Percentiles rank a stretch among this genome's conserved stretches.
phyloP scores from a whole-genome alignment of 305 asterid genomes.

The Euphrasia arctica region DNA sequence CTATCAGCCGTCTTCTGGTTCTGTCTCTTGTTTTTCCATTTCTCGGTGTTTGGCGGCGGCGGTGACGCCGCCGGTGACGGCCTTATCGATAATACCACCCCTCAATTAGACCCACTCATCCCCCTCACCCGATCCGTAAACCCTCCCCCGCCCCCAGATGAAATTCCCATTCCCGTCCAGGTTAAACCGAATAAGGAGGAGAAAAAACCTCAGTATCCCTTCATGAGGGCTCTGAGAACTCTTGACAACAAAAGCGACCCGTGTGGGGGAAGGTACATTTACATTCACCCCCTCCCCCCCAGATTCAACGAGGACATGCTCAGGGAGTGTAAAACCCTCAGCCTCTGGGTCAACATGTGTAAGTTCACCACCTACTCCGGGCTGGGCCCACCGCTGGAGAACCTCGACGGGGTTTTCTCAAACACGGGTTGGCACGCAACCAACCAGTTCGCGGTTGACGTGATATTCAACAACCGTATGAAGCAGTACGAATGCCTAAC shows the following conservation, averaged over 20 bases:
- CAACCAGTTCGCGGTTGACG: slow-evolving; percentile 78
- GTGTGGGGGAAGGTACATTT: slow-evolving; percentile 82
- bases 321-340: slow-evolving; percentile 65
- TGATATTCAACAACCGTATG: slow-evolving; percentile 70
- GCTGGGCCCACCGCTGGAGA: slow-evolving; percentile 73
- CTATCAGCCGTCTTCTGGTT: slow-evolving; percentile 60
- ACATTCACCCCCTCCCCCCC: slow-evolving; percentile 73
- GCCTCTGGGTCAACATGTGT: slow-evolving; percentile 85
- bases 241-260: slow-evolving; percentile 77
- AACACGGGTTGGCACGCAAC: slow-evolving; percentile 85
- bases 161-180: slow-evolving; percentile 16
- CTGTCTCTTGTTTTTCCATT: slow-evolving; percentile 61
- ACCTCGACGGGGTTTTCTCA: slow-evolving; percentile 67
- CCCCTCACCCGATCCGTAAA: slow-evolving; percentile 17
- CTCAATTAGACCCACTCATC: slow-evolving; percentile 33
- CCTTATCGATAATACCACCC: slow-evolving; percentile 22
- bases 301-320: slow-evolving; percentile 81
- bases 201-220: slow-evolving; percentile 41
- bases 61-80: slow-evolving; percentile 30
- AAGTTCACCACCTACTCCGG: slow-evolving; percentile 64
- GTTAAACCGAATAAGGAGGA: neutral
- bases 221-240: slow-evolving; percentile 64
- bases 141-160: slow-evolving; percentile 14
- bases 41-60: slow-evolving; percentile 41
- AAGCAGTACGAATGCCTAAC: slow-evolving; percentile 79